Conservation (phyloP, 1,139 yeast genomes). For the Yamadazyma epiphylla region DNA sequence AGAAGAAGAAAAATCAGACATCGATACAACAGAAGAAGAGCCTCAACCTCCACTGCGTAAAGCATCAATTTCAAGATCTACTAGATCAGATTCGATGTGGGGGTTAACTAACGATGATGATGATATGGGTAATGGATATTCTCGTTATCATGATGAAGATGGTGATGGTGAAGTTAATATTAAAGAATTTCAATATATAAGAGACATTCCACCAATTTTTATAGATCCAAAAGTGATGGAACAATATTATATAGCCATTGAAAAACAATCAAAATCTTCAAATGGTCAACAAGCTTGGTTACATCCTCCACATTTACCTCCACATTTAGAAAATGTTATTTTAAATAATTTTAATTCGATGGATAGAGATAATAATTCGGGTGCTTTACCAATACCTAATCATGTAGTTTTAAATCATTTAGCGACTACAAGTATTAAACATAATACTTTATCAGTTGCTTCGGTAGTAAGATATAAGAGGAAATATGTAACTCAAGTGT, state of each 20-base stretch:
- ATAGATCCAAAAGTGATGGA: conserved; percentile 66
- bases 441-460: conserved; percentile 47
- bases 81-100: conserved; percentile 48
- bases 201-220: conserved; percentile 85
- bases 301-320: conserved; percentile 51
- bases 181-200: conserved; percentile 45
- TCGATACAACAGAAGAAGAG: conserved; percentile 9
- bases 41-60: conserved; percentile 16
- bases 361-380: conserved; percentile 44
- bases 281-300: conserved; percentile 71
- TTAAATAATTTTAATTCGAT: conserved; percentile 45
- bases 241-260: conserved; percentile 67
- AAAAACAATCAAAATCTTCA: conserved; percentile 60
- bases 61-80: conserved; percentile 24
- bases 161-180: conserved; percentile 23
- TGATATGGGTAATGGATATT: conserved; percentile 79
- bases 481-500: conserved; percentile 47
- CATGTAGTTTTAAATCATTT: conserved; percentile 47
- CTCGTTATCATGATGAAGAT: conserved; percentile 67
- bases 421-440: conserved; percentile 48
- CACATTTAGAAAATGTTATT: conserved; percentile 46
- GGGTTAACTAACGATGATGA: conserved; percentile 64
- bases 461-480: conserved; percentile 46
- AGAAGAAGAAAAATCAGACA: conserved; percentile 9
- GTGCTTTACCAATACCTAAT: conserved; percentile 48